A percentile compares a stretch with the other conserved stretches of the same genome.
Conservation (phyloP, 2,329 filamentous ascomycete genomes). For the Scytalidium lignicola region DNA sequence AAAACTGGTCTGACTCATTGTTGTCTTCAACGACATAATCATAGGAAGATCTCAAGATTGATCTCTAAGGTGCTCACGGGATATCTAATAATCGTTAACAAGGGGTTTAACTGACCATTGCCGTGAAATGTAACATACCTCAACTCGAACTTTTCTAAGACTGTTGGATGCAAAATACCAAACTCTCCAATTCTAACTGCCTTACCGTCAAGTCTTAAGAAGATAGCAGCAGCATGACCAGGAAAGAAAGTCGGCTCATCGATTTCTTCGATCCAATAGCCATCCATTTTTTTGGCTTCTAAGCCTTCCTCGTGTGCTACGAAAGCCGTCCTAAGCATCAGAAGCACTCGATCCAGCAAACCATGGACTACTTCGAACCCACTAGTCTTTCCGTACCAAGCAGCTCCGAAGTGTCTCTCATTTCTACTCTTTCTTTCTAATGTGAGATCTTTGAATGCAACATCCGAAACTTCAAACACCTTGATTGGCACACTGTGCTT, state of each 20-base stretch:
- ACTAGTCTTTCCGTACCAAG: conserved; percentile 88
- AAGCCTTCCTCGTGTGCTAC: conserved; percentile 69
- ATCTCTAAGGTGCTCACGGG: conserved; percentile 92
- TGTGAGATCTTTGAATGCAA: conserved; percentile 81
- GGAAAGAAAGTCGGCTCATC: conserved; percentile 88
- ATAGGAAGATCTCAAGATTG: conserved; percentile 91
- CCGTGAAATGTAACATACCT: conserved; percentile 45
- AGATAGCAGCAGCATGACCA: conserved; percentile 82
- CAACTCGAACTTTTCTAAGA: conserved; percentile 89
- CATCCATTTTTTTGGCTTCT: conserved; percentile 52
- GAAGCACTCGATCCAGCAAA: conserved; percentile 82
- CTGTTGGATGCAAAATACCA: conserved; percentile 87
- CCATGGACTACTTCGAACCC: conserved; percentile 97
- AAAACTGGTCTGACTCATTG: background rate
- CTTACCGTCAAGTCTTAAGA: conserved; percentile 69
- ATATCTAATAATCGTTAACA: conserved; percentile 49
- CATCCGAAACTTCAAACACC: conserved; percentile 87
- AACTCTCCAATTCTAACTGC: conserved; percentile 78
- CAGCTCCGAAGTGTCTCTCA: conserved; percentile 92
- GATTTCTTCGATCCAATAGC: conserved; percentile 93
- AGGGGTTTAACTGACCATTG: background rate
- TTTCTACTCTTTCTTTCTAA: conserved; percentile 85
- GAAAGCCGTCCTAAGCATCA: conserved; percentile 85
- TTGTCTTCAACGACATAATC: conserved; percentile 18
- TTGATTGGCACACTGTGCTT: conserved; percentile 82